These are phyloP conservation scores for Auriscalpium orientale DNA, from an alignment of 768 basidiomycete species.

Conservation along the genomic window DNA sequence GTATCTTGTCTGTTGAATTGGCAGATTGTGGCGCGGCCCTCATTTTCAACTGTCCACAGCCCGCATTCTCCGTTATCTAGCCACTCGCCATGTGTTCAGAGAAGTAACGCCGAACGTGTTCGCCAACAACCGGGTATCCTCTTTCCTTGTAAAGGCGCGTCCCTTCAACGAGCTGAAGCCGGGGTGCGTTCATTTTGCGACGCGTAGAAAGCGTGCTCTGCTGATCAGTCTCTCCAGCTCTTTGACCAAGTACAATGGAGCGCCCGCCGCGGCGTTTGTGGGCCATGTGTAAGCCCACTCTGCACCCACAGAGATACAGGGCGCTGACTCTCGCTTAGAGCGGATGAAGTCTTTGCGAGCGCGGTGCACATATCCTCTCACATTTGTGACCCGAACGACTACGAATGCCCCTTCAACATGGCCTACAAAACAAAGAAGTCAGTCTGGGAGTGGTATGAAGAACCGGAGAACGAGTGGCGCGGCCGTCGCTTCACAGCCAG, in stretches of 20 bases:
- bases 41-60: conserved; percentile 15
- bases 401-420: not conserved
- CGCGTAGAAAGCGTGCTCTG: too few relatives aligned
- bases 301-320: not conserved
- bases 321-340: not conserved
- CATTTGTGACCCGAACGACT: not conserved
- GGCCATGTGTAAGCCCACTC: conserved; percentile 9
- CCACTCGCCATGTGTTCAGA: conserved; percentile 31
- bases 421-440: not conserved
- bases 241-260: conserved; percentile 9
- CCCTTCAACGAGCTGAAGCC: conserved; percentile 13
- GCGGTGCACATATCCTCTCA: not conserved
- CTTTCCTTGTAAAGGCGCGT: conserved; percentile 25
- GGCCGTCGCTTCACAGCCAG: not conserved
- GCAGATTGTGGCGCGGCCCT: too few relatives aligned
- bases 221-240: not conserved
- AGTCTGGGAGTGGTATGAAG: conserved; percentile 2
- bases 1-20: not conserved
- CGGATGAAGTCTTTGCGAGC: conserved; percentile 3
- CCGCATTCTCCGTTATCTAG: conserved; percentile 31
- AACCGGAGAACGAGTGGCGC: conserved; percentile 1
- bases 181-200: not conserved
- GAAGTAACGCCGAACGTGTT: conserved; percentile 32
- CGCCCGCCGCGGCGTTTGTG: conserved; percentile 15
- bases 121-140: conserved; percentile 31